These are phyloP conservation scores for Fragaria nilgerrensis DNA, from an alignment of 306 rosid genomes.

Conservation along the genomic window DNA sequence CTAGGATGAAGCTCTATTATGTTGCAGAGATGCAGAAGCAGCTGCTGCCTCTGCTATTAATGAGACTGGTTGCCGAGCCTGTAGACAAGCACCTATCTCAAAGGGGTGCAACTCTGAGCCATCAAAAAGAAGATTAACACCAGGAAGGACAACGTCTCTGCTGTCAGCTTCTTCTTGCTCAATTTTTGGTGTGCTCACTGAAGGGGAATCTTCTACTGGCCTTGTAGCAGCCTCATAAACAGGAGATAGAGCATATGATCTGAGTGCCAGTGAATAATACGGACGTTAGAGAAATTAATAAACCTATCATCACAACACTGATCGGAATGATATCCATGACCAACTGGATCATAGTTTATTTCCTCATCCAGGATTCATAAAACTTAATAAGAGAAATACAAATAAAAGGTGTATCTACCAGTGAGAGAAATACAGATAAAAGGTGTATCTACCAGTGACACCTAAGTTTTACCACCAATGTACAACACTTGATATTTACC, in stretches of 20 bases:
- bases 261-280: slow-evolving; percentile 37
- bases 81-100: slow-evolving; percentile 91
- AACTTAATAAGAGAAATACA: neutral
- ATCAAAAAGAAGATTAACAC: slow-evolving; percentile 85
- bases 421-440: neutral
- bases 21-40: slow-evolving; percentile 56
- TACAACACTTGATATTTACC: neutral
- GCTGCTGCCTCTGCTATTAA: slow-evolving; percentile 84
- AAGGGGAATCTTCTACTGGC: slow-evolving; percentile 49
- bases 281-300: slow-evolving; percentile 48
- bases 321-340: neutral
- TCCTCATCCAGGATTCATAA: neutral
- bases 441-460: neutral
- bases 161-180: slow-evolving; percentile 78
- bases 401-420: too few species aligned
- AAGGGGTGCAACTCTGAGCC: slow-evolving; percentile 86
- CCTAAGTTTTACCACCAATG: neutral
- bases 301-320: slow-evolving; percentile 29
- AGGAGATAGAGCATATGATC: slow-evolving; percentile 68
- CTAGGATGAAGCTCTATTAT: slow-evolving; percentile 42
- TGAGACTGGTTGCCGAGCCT: slow-evolving; percentile 85
- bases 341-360: neutral
- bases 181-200: slow-evolving; percentile 39
- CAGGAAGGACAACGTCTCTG: slow-evolving; percentile 83
- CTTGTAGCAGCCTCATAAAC: slow-evolving; percentile 57